Conservation (phyloP, 352 stramenopile species). For the Globisporangium splendens region DNA sequence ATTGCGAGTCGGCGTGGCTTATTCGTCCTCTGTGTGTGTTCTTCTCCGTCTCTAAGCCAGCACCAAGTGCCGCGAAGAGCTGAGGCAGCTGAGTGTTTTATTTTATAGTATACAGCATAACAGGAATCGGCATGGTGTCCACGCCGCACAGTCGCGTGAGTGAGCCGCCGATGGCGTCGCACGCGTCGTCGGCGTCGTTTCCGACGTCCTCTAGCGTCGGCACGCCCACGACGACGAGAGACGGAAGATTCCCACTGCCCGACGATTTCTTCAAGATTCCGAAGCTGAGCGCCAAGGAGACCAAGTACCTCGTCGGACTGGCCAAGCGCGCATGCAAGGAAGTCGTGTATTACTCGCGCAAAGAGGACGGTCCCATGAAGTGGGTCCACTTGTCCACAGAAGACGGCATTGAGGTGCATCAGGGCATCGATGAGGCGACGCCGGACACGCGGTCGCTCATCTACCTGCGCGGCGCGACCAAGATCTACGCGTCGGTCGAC, state of each 20-base stretch:
- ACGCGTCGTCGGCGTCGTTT: no score
- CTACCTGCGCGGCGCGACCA: constrained; percentile 62
- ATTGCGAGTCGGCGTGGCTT: no score
- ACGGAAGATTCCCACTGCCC: constrained; percentile 53
- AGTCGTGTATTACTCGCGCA: constrained; percentile 80
- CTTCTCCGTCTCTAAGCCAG: no score
- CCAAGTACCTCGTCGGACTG: constrained; percentile 60
- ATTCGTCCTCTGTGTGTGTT: no score
- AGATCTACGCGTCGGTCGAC: constrained; percentile 75
- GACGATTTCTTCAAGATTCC: constrained; percentile 70
- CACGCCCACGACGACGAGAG: neutral
- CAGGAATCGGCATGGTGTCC: no score
- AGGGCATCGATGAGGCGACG: constrained; percentile 49
- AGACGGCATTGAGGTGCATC: constrained; percentile 71
- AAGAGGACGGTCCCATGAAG: constrained; percentile 60
- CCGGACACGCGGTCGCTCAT: constrained; percentile 28
- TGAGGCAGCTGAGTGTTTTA: no score
- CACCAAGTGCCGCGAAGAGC: no score
- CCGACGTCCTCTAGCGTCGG: neutral
- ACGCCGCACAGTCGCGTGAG: no score
- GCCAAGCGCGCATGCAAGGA: constrained; percentile 83
- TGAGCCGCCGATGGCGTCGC: no score
- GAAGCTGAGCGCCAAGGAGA: constrained; percentile 56
- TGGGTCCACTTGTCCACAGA: constrained; percentile 74
- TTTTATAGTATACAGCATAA: no score